Evolutionary conservation across 306 rosid genomes (phyloP), one percentile per base, ranked within the genome.

Genomic region (Ziziphus jujuba): DNA sequence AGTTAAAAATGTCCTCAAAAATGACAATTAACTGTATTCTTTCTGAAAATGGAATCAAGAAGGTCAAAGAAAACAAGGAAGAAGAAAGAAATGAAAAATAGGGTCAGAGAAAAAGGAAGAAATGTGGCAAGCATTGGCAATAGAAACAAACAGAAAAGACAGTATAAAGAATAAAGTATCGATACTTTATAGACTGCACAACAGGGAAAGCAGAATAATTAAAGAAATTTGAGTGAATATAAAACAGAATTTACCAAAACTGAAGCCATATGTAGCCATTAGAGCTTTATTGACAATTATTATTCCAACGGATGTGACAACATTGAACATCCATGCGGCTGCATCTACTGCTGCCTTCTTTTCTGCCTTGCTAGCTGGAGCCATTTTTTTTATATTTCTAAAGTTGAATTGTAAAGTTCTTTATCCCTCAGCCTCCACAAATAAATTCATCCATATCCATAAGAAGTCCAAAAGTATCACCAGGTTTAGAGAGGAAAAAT

Each of bases 311-410:
- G 97, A 91, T 14, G 97, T 85, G 62, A 89, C 97, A 72, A 85
- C 91, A 53, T 91, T 91, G 84, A 91, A 89, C 95, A 85, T 75
- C 97, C 96, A 89, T 33, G 97, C 88, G 48, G 91, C 95, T 40
- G 86, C 91, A 69, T 89, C 96, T 51, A 80, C 79, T 36, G 87
- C 80, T 33, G 96, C 97, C 74, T 87, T 87, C 85, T 79, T 80
- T 53, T 91, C 95, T 66, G 91, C 87, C 83, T 79, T 91, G 80
- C 85, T 78, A 62, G 56, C 22, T 24, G 73, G 61, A 68, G 73
- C 49, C 73, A 68, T 68, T 25, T 56, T 56, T 21, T 50, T 14
- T 50, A 50, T 16, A 16, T 7, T 10, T 53, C 62, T 23, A 16
- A 31, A 10, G 33, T 25, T 38, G 5, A 48, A 44, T 65, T 1